Evolutionary conservation across 306 rosid genomes (phyloP), one percentile per base, ranked within the genome.

Genomic region (Chamaecrista fasciculata): DNA sequence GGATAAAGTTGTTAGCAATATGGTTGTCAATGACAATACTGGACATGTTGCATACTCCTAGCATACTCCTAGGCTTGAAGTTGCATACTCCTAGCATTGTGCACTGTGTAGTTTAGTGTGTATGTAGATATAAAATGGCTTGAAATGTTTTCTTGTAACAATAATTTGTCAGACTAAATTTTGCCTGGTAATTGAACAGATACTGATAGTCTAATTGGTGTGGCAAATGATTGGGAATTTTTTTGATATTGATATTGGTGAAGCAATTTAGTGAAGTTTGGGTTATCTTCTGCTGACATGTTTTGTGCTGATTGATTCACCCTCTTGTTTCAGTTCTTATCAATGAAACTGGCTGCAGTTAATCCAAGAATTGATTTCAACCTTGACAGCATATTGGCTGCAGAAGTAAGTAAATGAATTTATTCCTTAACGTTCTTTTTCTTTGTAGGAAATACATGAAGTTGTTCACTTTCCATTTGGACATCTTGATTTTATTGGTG

Each of bases 281-380:
- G 47, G 66, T 66, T 24, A 18, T 72, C 66, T 48, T 62, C 8
- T 60, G 46, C 60, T 52, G 26, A 55, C 47, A 4, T 65, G 74
- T 82, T 74, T 66, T 18, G 49, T 65, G 55, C 75, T 81, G 59
- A 73, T 65, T 20, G 28, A 72, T 42, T 66, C 39, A 21, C 37
- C 33, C 55, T 72, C 36, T 74, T 73, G 36, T 74, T 88, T 78
- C 92, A 94, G 98, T 60, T 90, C 75, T 86, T 94, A 78, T 94
- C 98, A 55, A 94, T 90, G 97, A 90, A 92, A 77, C 89, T 94
- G 39, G 98, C 97, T 5, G 80, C 97, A 70, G 96, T 86, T 55
- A 87, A 88, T 78, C 98, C 98, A 42, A 79, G 90, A 79, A 79
- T 90, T 76, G 96, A 90, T 76, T 86, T 84, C 82, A 85, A 80